These are phyloP conservation scores for Serendipita sp. DNA, from an alignment of 768 basidiomycete species.

Conservation along the genomic window DNA sequence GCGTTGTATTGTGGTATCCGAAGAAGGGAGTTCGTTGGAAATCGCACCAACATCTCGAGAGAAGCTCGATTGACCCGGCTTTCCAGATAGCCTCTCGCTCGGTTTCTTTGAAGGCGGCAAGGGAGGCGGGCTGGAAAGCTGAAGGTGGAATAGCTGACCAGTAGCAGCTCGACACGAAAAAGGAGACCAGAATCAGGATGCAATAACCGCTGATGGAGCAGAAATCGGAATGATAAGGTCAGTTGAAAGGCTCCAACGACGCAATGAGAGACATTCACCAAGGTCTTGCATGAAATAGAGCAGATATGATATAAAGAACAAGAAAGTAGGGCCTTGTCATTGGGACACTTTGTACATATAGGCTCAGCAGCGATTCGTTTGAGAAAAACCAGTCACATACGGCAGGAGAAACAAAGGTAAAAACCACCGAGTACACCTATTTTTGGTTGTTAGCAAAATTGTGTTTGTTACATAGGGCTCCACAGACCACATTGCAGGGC, in stretches of 20 bases:
- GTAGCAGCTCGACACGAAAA: slow-evolving; percentile 77
- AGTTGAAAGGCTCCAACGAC: neutral
- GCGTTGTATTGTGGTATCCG: slow-evolving; percentile 58
- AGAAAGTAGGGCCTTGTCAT: slow-evolving; percentile 71
- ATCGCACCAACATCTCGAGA: slow-evolving; percentile 81
- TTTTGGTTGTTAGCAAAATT: neutral
- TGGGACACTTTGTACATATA: slow-evolving; percentile 28
- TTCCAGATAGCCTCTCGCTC: slow-evolving; percentile 51
- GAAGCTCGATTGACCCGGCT: slow-evolving; percentile 51
- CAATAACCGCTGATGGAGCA: slow-evolving; percentile 55
- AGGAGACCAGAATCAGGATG: slow-evolving; percentile 63
- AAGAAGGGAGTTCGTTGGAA: slow-evolving; percentile 49
- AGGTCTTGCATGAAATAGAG: slow-evolving; percentile 68
- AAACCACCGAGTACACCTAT: slow-evolving; percentile 78
- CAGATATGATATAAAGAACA: slow-evolving; percentile 56
- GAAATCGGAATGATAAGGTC: slow-evolving; percentile 1
- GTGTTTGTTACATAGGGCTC: neutral
- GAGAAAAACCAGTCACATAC: slow-evolving; percentile 14
- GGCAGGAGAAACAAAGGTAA: slow-evolving; percentile 62
- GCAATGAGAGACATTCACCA: slow-evolving; percentile 36
- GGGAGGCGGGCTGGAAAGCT: slow-evolving; percentile 15
- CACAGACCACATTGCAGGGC: neutral
- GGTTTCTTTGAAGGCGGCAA: slow-evolving; percentile 51
- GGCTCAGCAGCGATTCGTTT: no score
- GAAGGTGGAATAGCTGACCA: slow-evolving; percentile 63